Evolutionary conservation across 176 grass and related monocot genomes (phyloP).

Genomic region (Pharus latifolius): DNA sequence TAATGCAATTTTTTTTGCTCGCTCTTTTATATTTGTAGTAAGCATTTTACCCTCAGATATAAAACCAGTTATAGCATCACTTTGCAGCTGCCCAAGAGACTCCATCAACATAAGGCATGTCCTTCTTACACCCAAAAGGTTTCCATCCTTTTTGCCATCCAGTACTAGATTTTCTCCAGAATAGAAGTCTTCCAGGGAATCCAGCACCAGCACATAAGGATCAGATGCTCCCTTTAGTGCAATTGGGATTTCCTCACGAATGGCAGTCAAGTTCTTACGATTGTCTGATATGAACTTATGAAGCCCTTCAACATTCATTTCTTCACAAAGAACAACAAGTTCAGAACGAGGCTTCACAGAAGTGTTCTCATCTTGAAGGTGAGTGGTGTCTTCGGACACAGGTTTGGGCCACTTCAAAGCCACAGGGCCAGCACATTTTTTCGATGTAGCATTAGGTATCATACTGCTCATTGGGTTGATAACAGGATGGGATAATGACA

Average conservation of each 20-base stretch:
- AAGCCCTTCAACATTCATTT: constrained; percentile 80
- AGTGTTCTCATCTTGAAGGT: constrained; percentile 22
- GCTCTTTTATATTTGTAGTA: constrained; percentile 41
- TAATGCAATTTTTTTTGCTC: constrained; percentile 56
- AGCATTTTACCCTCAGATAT: constrained; percentile 22
- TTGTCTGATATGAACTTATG: constrained; percentile 88
- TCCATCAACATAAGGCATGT: constrained; percentile 97
- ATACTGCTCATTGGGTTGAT: constrained; percentile 16
- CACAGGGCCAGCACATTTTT: neutral
- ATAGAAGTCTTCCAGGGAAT: constrained; percentile 53
- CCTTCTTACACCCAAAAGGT: constrained; percentile 72
- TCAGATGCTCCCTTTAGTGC: constrained; percentile 53
- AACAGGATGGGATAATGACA: constrained; percentile 8
- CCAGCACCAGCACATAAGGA: constrained; percentile 47
- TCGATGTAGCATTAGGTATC: neutral
- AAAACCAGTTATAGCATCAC: constrained; percentile 6
- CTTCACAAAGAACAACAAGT: constrained; percentile 48
- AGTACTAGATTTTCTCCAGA: constrained; percentile 42
- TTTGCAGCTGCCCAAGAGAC: constrained; percentile 52
- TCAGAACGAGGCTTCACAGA: constrained; percentile 35
- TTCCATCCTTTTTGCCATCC: constrained; percentile 92
- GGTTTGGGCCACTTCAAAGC: constrained; percentile 35
- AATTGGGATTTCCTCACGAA: constrained; percentile 71
- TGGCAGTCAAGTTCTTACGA: constrained; percentile 67
- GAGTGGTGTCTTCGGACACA: neutral